Base-by-base conservation (phyloP, 2,329 filamentous ascomycete species). In the Paraphoma sp. region DNA sequence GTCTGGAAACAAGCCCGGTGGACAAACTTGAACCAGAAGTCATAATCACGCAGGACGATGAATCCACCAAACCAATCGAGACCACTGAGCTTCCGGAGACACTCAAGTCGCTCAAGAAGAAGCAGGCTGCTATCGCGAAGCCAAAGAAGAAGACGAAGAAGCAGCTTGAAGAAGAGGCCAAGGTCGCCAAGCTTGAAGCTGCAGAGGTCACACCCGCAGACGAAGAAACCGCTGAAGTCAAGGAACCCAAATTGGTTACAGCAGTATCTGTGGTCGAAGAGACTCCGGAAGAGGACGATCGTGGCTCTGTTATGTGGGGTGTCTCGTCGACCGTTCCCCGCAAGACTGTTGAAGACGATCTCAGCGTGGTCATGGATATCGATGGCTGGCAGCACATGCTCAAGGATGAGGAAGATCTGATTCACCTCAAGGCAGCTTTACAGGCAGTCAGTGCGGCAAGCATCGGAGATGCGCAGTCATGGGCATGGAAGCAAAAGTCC, bases 81-180 rank as follows among this genome's bases (percentile, higher is more conserved):
- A 77, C 76, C 11, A 76, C 75, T 16, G 72, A 76, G 43, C 59
- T 73, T 9, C 68, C 68, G 18, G 69, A 71, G 54, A 59, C 68
- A 30, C 57, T 64, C 29, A 63, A 60, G 44, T 57, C 57, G 38
- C 62, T 68, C 14, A 54, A 64, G 44, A 73, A 74, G 65, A 76
- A 76, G 52, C 70, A 75, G 61, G 76, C 78, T 56, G 73, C 77
- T 56, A 72, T 84, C 64, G 69, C 76, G 1, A 85, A 86, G 73
- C 86, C 83, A 4, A 91, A 91, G 80, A 92, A 86, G 80, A 92
- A 91, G 76, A 86, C 89, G 0, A 93, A 93, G 82, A 93, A 91
- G 74, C 88, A 93, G 69, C 74, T 91, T 2, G 84, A 89, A 45
- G 87, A 90, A 69, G 72, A 78, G 57, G 71, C 72, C 9, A 75